Evolutionary conservation across 116 monocot species (phyloP).

Genomic region (Posidonia oceanica): DNA sequence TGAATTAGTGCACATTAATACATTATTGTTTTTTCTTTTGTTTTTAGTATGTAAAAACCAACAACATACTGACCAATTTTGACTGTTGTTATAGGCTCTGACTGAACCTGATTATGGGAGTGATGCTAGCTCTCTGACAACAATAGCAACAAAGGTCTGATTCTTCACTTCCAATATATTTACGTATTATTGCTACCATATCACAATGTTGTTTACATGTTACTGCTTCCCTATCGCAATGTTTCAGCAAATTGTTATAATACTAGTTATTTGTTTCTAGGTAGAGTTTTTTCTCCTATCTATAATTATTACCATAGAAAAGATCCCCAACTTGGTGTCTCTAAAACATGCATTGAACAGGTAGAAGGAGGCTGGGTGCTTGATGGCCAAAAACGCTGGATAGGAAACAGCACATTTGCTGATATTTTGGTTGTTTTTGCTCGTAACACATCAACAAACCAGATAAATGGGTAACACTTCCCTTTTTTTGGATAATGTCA

Average conservation of each 20-base stretch:
- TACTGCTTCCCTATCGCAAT: too few relatives aligned
- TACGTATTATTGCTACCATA: neutral
- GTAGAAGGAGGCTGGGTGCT: constrained; percentile 79
- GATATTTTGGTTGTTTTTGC: constrained; percentile 89
- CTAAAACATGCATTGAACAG: constrained; percentile 12
- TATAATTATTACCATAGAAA: neutral
- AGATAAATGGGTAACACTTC: constrained; percentile 73
- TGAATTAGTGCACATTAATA: neutral
- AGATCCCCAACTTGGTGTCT: neutral
- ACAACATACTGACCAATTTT: neutral
- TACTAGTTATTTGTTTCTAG: neutral
- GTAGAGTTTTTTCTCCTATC: neutral
- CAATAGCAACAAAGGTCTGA: constrained; percentile 75
- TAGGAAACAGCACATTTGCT: constrained; percentile 96
- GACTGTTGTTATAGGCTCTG: constrained; percentile 35
- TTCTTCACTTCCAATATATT: neutral
- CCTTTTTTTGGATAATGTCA: neutral
- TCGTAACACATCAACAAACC: constrained; percentile 64
- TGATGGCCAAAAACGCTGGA: constrained; percentile 93
- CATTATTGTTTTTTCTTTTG: neutral
- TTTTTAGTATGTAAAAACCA: neutral
- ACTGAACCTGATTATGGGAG: constrained; percentile 94
- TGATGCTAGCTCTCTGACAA: constrained; percentile 78
- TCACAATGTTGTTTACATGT: too few relatives aligned
- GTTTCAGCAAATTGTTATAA: too few relatives aligned